These are phyloP conservation scores for Russula ochroleuca DNA, from an alignment of 768 basidiomycete genomes.

Conservation along the genomic window DNA sequence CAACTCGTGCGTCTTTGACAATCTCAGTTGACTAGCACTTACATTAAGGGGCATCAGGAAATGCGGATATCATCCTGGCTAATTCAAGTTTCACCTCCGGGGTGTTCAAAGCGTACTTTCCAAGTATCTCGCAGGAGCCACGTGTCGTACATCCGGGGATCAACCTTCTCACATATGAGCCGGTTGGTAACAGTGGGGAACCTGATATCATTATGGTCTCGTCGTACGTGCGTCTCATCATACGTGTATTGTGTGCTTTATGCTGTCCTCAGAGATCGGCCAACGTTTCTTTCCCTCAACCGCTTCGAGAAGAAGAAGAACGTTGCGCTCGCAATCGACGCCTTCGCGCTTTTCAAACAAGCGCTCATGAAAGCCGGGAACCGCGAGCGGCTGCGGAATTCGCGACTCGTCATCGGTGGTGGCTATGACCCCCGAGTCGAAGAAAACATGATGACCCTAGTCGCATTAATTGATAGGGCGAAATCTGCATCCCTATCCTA, in stretches of 20 bases:
- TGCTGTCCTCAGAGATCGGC: slow-evolving; percentile 44
- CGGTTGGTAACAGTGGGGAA: slow-evolving; percentile 39
- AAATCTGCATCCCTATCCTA: slow-evolving; percentile 54
- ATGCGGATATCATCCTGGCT: slow-evolving; percentile 85
- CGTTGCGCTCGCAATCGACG: slow-evolving; percentile 67
- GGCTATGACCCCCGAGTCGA: slow-evolving; percentile 86
- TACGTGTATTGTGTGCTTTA: neutral
- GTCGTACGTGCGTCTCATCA: slow-evolving; percentile 46
- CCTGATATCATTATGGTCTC: slow-evolving; percentile 50
- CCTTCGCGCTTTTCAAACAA: slow-evolving; percentile 60
- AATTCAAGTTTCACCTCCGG: slow-evolving; percentile 90
- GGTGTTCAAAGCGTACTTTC: slow-evolving; percentile 73
- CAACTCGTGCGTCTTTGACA: slow-evolving; percentile 60
- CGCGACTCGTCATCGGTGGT: slow-evolving; percentile 82
- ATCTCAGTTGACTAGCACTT: neutral
- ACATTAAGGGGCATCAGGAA: slow-evolving; percentile 45
- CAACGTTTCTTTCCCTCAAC: slow-evolving; percentile 84
- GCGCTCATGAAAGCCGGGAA: slow-evolving; percentile 24
- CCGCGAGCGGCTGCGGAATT: slow-evolving; percentile 30
- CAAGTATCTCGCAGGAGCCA: slow-evolving; percentile 56
- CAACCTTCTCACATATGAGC: slow-evolving; percentile 69
- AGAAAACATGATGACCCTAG: slow-evolving; percentile 75
- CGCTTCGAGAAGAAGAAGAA: slow-evolving; percentile 98
- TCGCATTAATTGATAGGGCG: slow-evolving; percentile 55
- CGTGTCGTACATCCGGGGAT: slow-evolving; percentile 95